phyloP scores from a whole-genome alignment of 345 rosid genomes.

The Corchorus capsularis region DNA sequence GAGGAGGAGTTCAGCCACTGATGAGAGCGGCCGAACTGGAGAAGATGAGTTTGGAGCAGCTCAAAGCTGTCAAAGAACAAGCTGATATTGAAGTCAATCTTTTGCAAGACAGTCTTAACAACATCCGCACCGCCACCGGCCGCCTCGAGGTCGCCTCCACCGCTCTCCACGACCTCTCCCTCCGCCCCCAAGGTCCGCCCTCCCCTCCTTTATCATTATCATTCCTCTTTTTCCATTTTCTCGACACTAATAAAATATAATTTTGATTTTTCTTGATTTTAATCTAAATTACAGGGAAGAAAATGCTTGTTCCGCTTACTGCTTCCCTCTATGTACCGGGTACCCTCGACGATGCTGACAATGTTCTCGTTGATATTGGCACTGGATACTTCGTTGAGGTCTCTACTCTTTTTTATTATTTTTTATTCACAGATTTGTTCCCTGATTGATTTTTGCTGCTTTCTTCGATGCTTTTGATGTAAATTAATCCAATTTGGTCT shows the following conservation, averaged over 20 bases:
- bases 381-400: conserved; percentile 99
- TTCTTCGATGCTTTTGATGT: background rate
- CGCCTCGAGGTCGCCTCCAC: conserved; percentile 79
- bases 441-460: background rate
- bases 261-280: background rate
- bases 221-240: background rate
- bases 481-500: background rate
- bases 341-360: conserved; percentile 74
- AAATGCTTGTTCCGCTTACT: conserved; percentile 89
- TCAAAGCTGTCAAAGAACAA: conserved; percentile 85
- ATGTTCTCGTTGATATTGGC: conserved; percentile 89
- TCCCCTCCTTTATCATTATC: background rate
- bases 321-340: conserved; percentile 96
- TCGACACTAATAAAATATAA: background rate
- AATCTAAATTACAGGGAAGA: conserved; percentile 44
- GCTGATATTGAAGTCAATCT: conserved; percentile 89
- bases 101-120: conserved; percentile 91
- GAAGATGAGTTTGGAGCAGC: conserved; percentile 87
- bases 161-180: conserved; percentile 85
- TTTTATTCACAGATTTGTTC: background rate
- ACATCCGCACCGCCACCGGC: conserved; percentile 86
- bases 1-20: conserved; percentile 23
- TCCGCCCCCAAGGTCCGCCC: conserved; percentile 59
- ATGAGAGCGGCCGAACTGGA: conserved; percentile 55
- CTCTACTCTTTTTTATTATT: background rate